A percentile compares a stretch with the other conserved stretches of the same genome.
Evolutionary conservation across 1,284 basidiomycete genomes (phyloP).

Genomic region (Limonomyces culmigenus): DNA sequence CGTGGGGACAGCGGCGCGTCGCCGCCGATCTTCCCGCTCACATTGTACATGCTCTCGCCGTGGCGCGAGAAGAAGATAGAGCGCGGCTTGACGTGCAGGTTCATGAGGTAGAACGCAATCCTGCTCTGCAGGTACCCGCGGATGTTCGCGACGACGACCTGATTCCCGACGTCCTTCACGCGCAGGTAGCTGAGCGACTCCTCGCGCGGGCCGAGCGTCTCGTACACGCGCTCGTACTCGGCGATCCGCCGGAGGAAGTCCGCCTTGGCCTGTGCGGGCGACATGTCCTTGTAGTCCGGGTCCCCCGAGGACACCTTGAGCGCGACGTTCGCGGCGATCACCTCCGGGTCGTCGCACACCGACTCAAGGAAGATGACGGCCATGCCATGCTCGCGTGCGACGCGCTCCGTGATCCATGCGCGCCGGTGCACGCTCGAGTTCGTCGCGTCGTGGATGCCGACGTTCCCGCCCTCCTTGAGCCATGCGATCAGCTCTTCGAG

Average conservation of each 20-base stretch:
- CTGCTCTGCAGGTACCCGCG: constrained; percentile 91
- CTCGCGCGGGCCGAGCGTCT: constrained; percentile 78
- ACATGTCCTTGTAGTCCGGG: constrained; percentile 90
- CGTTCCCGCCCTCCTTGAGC: constrained; percentile 92
- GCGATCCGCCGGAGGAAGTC: constrained; percentile 89
- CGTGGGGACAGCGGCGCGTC: constrained; percentile 78
- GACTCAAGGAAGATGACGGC: constrained; percentile 91
- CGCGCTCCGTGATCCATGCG: constrained; percentile 64
- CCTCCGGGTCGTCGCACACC: constrained; percentile 81
- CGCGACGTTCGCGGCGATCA: constrained; percentile 91
- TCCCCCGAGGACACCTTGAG: constrained; percentile 94
- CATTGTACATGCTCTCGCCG: constrained; percentile 95
- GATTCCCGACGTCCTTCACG: constrained; percentile 78
- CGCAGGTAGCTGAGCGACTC: constrained; percentile 74
- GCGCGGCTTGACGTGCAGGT: constrained; percentile 90
- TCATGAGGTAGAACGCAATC: constrained; percentile 98
- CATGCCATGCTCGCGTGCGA: constrained; percentile 84
- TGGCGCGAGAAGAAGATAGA: constrained; percentile 99
- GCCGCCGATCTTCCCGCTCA: constrained; percentile 94
- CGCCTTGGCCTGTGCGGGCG: constrained; percentile 68
- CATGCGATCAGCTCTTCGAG: constrained; percentile 90
- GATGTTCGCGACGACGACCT: constrained; percentile 73
- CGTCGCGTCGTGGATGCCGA: constrained; percentile 95
- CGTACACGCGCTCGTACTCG: constrained; percentile 92
- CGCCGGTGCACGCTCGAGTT: constrained; percentile 58